Base-by-base conservation (phyloP, 306 rosid species). In the Echinosophora koreensis region DNA sequence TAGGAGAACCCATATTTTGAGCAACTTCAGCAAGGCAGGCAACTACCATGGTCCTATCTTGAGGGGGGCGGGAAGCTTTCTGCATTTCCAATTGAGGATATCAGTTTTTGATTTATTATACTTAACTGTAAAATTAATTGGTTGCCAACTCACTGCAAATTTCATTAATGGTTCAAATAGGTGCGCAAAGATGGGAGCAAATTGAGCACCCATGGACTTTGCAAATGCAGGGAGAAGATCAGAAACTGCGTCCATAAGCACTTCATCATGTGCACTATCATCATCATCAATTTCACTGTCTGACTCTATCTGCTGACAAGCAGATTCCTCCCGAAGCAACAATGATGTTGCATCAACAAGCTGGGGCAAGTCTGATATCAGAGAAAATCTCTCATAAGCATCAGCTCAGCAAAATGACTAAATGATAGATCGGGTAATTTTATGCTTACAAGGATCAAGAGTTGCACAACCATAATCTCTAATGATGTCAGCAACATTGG, bases 21-120 rank as follows among this genome's bases (percentile, higher is more conserved):
- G 99, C 97, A 70, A 96, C 97, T 87, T 96, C 99, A 42, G 99
- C 99, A 58, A 96, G 98, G 92, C 97, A 91, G 78, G 99, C 99
- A 71, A 96, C 96, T 59, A 96, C 99, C 99, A 96, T 96, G 73
- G 99, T 96, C 81, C 91, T 88, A 81, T 96, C 99, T 85, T 96
- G 94, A 50, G 88, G 86, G 16, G 99, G 96, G 2, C 89, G 97
- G 35, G 91, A 86, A 58, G 96, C 90, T 92, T 85, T 96, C 99
- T 96, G 97, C 77, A 87, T 34, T 79, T 66, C 34, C 66, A 83
- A 90, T 42, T 46, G 35, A 82, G 52, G 56, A 77, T 22, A 80
- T 69, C 37, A 79, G 52, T 52, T 75, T 71, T 60, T 66, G 61
- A 50, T 74, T 47, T 76, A 77, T 47, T 76, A 77, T 74, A 72